Evolutionary conservation across 805 yeast genomes (phyloP).

Genomic region (Cyberlindnera americana): DNA sequence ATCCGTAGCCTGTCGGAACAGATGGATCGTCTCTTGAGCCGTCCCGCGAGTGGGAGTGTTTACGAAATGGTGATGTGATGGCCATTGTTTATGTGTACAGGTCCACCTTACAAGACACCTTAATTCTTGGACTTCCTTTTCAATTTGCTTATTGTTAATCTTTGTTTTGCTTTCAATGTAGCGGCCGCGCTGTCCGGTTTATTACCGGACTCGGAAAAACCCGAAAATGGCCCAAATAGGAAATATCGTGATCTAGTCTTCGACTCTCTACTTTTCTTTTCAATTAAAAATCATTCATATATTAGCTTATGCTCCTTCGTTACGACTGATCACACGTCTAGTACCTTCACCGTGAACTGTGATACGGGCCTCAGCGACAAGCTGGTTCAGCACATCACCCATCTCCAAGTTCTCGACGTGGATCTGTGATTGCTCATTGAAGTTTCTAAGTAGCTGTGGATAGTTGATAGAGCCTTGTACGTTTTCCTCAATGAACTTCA

Average conservation of each 20-base stretch:
- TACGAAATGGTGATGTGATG: conserved; percentile 35
- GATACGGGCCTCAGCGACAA: conserved; percentile 69
- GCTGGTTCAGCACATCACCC: conserved; percentile 59
- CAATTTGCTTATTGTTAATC: no score
- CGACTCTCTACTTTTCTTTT: no score
- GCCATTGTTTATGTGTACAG: conserved; percentile 24
- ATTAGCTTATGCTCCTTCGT: no score
- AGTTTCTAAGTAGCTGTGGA: conserved; percentile 51
- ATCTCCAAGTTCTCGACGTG: conserved; percentile 70
- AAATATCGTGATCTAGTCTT: no score
- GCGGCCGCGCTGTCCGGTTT: no score
- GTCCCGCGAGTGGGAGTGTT: conserved; percentile 31
- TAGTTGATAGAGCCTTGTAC: conserved; percentile 50
- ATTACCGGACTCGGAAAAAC: no score
- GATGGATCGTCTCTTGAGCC: conserved; percentile 28
- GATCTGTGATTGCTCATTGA: conserved; percentile 63
- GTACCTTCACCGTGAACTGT: conserved; percentile 69
- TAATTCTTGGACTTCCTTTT: no score
- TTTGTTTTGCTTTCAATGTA: no score
- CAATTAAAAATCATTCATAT: no score
- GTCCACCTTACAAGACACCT: no score
- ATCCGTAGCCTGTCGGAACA: neutral
- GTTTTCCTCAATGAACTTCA: conserved; percentile 47
- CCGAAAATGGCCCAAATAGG: no score
- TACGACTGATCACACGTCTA: conserved; percentile 48